Evolutionary conservation across 2,329 filamentous ascomycete genomes (phyloP), one percentile per base, ranked within the genome.

Genomic region (Beauveria scarabaeidicola): DNA sequence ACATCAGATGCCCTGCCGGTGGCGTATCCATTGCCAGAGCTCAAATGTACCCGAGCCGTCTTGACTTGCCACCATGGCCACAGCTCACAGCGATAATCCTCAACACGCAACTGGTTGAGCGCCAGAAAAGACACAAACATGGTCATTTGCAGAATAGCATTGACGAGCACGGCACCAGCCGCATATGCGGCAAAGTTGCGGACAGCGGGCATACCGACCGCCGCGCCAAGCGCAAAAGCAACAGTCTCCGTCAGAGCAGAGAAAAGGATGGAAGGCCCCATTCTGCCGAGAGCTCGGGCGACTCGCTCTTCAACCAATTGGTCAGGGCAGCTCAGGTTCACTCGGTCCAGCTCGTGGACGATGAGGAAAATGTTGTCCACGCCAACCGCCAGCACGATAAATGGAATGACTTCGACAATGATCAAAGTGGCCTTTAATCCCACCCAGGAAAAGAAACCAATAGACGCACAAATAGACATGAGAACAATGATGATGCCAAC

Each of bases 331-430:
- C 88, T 96, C 66, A 91, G 77, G 68, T 99, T 99, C 70, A 97
- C 89, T 32, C 94, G 84, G 70, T 99, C 94, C 61, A 99, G 96
- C 73, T 99, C 94, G 73, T 99, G 94, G 0, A 99, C 94, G 61
- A 99, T 96, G 59, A 99, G 78, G 76, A 99, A 99, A 67, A 99
- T 97, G 69, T 99, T 99, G 80, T 99, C 94, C 3, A 99, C 95
- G 50, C 94, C 94, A 29, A 99, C 92, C 13, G 94, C 94, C 21
- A 99, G 78, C 10, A 99, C 93, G 64, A 99, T 87, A 73, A 99
- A 99, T 0, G 94, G 94, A 64, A 99, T 99, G 62, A 99, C 94
- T 70, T 99, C 94, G 5, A 95, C 93, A 62, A 99, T 99, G 68
- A 99, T 99, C 65, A 99, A 78, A 0, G 94, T 99, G 15, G 93